Conservation (phyloP, 2,329 filamentous ascomycete species). For the Sporothrix luriei region DNA sequence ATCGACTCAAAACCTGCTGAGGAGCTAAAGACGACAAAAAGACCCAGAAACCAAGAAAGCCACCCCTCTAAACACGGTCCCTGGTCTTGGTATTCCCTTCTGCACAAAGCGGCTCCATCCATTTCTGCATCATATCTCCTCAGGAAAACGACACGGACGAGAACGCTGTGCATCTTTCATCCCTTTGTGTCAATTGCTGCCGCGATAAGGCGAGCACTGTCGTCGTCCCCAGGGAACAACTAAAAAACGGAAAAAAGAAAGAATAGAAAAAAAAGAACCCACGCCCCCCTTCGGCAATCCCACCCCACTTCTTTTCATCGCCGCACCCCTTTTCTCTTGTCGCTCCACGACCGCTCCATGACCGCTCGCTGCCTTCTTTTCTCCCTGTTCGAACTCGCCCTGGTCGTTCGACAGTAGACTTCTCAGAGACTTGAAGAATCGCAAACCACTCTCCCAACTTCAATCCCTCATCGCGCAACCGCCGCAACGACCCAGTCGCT, state of each 20-base stretch:
- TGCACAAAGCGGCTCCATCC: constrained; percentile 10
- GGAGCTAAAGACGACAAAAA: constrained; percentile 2
- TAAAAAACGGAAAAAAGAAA: constrained; percentile 11
- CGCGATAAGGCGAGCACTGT: not conserved
- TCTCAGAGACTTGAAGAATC: not conserved
- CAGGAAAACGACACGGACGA: not conserved
- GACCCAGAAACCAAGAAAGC: constrained; percentile 5
- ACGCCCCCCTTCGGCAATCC: constrained; percentile 12
- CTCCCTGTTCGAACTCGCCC: constrained; percentile 13
- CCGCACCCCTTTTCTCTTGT: constrained; percentile 28
- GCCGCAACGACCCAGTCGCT: not conserved
- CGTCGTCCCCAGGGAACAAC: constrained; percentile 18
- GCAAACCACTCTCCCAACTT: constrained; percentile 4
- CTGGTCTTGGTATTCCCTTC: constrained; percentile 23
- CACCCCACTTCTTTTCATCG: constrained; percentile 29
- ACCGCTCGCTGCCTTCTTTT: not conserved
- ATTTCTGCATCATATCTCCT: not conserved
- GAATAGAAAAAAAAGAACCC: not conserved
- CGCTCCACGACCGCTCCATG: constrained; percentile 6
- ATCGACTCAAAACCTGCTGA: constrained; percentile 25
- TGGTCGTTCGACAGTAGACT: not conserved
- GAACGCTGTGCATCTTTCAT: constrained; percentile 12
- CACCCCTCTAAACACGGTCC: not conserved
- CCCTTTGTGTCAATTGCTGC: constrained; percentile 24
- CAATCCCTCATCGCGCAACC: not conserved